Evolutionary conservation across 2,329 filamentous ascomycete species (phyloP).

Genomic region (Cladophialophora exuberans): DNA sequence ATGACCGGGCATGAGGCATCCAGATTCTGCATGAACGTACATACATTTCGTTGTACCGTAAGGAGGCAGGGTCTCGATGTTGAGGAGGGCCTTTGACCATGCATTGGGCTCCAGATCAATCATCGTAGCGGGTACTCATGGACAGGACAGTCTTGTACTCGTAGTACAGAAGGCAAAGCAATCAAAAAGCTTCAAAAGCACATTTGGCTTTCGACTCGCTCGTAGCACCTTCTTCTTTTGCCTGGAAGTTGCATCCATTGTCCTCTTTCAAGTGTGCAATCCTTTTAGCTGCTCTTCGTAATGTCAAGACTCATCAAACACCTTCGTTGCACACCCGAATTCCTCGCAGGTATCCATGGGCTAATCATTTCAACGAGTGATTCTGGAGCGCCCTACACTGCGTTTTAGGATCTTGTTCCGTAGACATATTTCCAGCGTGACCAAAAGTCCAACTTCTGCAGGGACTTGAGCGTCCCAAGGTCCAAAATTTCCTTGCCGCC

Average conservation of each 20-base stretch:
- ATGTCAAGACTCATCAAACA: too few species aligned
- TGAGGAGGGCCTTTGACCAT: slow-evolving; percentile 35
- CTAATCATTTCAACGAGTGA: too few species aligned
- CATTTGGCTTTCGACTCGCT: not conserved
- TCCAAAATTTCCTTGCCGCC: not conserved
- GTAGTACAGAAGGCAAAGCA: slow-evolving; percentile 28
- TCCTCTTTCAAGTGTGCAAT: too few species aligned
- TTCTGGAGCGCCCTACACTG: too few species aligned
- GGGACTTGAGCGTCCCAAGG: too few species aligned
- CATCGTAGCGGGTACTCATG: slow-evolving; percentile 22
- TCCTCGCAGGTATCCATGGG: too few species aligned
- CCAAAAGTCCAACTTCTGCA: too few species aligned
- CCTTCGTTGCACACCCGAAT: too few species aligned
- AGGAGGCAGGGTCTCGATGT: slow-evolving; percentile 33
- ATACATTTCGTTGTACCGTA: slow-evolving; percentile 27
- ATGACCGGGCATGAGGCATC: slow-evolving; percentile 36
- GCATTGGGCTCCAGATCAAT: slow-evolving; percentile 24
- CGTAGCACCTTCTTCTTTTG: not conserved
- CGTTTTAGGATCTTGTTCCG: too few species aligned
- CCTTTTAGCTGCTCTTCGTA: too few species aligned
- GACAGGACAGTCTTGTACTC: slow-evolving; percentile 30
- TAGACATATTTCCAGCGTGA: too few species aligned
- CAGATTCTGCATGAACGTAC: slow-evolving; percentile 33
- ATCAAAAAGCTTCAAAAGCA: slow-evolving; percentile 31
- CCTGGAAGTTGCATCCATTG: not conserved